Evolutionary conservation across 1,139 yeast genomes (phyloP).

Genomic region (Debaryomyces fabryi): DNA sequence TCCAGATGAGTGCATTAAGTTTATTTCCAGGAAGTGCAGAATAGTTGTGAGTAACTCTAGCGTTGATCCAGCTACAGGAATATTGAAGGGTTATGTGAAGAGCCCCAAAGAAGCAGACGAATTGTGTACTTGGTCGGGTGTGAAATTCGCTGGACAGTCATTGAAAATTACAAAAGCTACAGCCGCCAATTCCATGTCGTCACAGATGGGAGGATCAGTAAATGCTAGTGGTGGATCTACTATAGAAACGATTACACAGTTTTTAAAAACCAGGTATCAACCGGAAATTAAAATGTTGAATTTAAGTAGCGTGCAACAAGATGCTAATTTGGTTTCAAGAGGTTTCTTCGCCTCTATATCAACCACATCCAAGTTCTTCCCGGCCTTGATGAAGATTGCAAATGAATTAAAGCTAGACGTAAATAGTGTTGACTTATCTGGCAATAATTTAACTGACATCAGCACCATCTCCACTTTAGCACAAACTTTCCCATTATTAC

Average conservation of each 20-base stretch:
- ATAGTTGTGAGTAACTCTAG: conserved; percentile 53
- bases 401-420: conserved; percentile 54
- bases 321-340: conserved; percentile 57
- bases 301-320: conserved; percentile 67
- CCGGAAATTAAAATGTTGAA: conserved; percentile 68
- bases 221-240: conserved; percentile 38
- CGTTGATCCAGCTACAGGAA: conserved; percentile 46
- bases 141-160: conserved; percentile 76
- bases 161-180: conserved; percentile 55
- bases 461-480: conserved; percentile 66
- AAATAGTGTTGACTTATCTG: conserved; percentile 75
- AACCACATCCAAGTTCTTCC: conserved; percentile 76
- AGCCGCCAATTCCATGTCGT: conserved; percentile 21
- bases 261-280: conserved; percentile 69
- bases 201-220: conserved; percentile 23
- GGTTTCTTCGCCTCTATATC: conserved; percentile 70
- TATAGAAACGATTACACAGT: conserved; percentile 61
- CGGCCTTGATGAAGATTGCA: conserved; percentile 89
- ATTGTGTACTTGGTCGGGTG: conserved; percentile 68
- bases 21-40: conserved; percentile 68
- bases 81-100: conserved; percentile 62
- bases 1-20: conserved; percentile 65
- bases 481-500: conserved; percentile 70
- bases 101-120: conserved; percentile 58
- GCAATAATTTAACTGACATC: conserved; percentile 68